Evolutionary conservation across 2,329 filamentous ascomycete species (phyloP).

Genomic region (Thermoascus crustaceus): DNA sequence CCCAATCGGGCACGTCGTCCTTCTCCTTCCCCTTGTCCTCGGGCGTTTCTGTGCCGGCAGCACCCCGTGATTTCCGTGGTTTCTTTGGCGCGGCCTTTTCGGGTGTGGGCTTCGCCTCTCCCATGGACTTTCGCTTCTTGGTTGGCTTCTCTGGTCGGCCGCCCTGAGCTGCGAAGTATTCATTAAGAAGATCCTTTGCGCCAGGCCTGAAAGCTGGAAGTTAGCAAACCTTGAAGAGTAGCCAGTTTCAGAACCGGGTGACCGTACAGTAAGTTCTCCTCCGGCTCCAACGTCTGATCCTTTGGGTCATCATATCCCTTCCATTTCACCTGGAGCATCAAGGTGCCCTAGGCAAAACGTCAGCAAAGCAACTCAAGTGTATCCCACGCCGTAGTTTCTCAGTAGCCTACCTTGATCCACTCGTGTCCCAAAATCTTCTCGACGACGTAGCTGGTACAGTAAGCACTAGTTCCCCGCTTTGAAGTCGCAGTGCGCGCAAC

Average conservation of each 20-base stretch:
- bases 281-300: slow-evolving; percentile 41
- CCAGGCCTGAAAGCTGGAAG: slow-evolving; percentile 21
- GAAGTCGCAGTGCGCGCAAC: slow-evolving; percentile 10
- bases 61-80: slow-evolving; percentile 18
- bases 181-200: slow-evolving; percentile 30
- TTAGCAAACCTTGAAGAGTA: slow-evolving; percentile 11
- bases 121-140: slow-evolving; percentile 29
- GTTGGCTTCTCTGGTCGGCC: slow-evolving; percentile 26
- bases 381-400: too few species aligned
- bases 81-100: slow-evolving; percentile 19
- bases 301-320: slow-evolving; percentile 35
- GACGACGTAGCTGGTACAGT: slow-evolving; percentile 29
- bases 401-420: too few species aligned
- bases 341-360: slow-evolving; percentile 22
- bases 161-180: slow-evolving; percentile 36
- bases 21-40: slow-evolving; percentile 12
- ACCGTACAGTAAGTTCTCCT: slow-evolving; percentile 36
- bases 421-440: slow-evolving; percentile 32
- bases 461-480: slow-evolving; percentile 9
- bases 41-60: slow-evolving; percentile 13
- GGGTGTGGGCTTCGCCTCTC: slow-evolving; percentile 18
- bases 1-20: slow-evolving; percentile 26
- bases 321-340: slow-evolving; percentile 40
- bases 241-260: not conserved
- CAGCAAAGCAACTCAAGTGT: slow-evolving; percentile 12